These are phyloP conservation scores for Lentinus polychrous DNA, from an alignment of 1,284 basidiomycete species.

Conservation along the genomic window DNA sequence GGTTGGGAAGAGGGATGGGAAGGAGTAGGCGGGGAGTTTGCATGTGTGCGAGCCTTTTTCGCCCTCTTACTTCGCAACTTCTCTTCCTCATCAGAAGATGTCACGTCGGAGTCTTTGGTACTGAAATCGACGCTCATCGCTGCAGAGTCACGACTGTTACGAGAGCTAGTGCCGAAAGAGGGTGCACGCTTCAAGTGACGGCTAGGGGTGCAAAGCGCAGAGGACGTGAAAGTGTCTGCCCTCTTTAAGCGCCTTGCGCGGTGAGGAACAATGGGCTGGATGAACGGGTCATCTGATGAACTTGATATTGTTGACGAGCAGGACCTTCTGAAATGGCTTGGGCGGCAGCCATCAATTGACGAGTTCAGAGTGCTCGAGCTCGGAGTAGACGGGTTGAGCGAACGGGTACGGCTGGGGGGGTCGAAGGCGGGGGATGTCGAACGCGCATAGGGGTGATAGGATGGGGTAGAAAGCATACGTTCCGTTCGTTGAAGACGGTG, in stretches of 20 bases:
- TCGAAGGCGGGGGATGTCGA: conserved; percentile 17
- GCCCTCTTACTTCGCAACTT: conserved; percentile 48
- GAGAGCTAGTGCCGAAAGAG: conserved; percentile 28
- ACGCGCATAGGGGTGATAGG: conserved; percentile 57
- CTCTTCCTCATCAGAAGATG: conserved; percentile 75
- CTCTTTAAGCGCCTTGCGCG: conserved; percentile 24
- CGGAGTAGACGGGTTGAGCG: conserved; percentile 49
- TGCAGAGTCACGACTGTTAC: conserved; percentile 25
- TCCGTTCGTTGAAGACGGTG: conserved; percentile 63
- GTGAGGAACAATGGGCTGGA: conserved; percentile 19
- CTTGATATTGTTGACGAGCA: conserved; percentile 28
- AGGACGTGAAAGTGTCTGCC: conserved; percentile 25
- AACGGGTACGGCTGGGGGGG: conserved; percentile 21
- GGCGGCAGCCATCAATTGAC: conserved; percentile 28
- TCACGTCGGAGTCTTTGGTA: conserved; percentile 27
- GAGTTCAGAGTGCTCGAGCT: conserved; percentile 61
- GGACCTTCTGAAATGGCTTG: conserved; percentile 27
- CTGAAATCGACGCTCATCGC: conserved; percentile 28
- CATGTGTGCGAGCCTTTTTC: conserved; percentile 55
- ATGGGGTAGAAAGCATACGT: conserved; percentile 40
- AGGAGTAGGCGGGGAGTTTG: conserved; percentile 24
- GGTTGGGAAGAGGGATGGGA: background rate
- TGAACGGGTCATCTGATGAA: conserved; percentile 23
- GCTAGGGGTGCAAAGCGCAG: conserved; percentile 19
- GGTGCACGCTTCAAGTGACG: conserved; percentile 35